A percentile compares a stretch with the other conserved stretches of the same genome.
Conservation (phyloP, 164 flowering plant genomes). For the Magnolia kwangsiensis region DNA sequence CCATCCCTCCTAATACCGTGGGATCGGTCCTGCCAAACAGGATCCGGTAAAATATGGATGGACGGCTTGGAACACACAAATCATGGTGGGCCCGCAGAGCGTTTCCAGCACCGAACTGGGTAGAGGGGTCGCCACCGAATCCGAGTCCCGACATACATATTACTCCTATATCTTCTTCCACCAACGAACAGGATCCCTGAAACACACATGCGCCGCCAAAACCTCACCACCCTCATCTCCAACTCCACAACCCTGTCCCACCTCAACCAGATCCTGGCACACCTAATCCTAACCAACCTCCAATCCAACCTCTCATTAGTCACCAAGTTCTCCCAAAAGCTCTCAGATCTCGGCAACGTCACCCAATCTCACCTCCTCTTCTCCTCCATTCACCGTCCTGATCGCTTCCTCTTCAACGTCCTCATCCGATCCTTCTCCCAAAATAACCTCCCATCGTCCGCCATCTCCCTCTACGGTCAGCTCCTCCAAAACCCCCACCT, state of each 20-base stretch:
- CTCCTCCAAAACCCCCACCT: conserved; percentile 33
- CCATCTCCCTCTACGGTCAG: conserved; percentile 45
- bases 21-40: too few relatives aligned
- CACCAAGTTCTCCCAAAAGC: conserved; percentile 70
- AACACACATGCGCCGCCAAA: conserved; percentile 13
- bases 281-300: conserved; percentile 49
- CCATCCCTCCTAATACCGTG: too few relatives aligned
- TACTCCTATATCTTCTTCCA: too few relatives aligned
- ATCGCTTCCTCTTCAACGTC: conserved; percentile 64
- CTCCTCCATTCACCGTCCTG: conserved; percentile 35
- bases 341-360: conserved; percentile 41
- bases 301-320: conserved; percentile 30
- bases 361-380: conserved; percentile 38
- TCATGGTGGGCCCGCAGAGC: too few relatives aligned
- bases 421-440: conserved; percentile 53
- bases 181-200: neutral
- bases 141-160: too few relatives aligned
- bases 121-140: too few relatives aligned
- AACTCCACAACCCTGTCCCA: conserved; percentile 42
- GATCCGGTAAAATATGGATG: too few relatives aligned
- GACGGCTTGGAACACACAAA: too few relatives aligned
- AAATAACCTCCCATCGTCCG: conserved; percentile 31
- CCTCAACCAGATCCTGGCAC: conserved; percentile 68
- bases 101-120: too few relatives aligned
- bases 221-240: conserved; percentile 39